Base-by-base conservation (phyloP, 75 land plant species). In the Picea glauca region DNA sequence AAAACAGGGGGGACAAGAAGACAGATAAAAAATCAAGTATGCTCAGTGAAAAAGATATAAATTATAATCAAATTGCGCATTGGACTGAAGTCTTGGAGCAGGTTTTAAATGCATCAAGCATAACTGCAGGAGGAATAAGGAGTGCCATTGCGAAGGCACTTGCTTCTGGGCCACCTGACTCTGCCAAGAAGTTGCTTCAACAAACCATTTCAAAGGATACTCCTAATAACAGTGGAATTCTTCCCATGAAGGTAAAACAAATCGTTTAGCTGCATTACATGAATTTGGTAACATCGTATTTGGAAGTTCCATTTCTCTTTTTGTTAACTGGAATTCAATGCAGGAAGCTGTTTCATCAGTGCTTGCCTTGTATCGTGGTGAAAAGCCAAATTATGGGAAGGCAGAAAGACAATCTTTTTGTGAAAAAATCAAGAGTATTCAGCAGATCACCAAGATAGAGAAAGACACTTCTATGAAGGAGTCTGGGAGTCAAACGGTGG, bases 321-420 rank as follows among this genome's bases (percentile, higher is more conserved):
- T 35, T 68, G 72, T 68, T 20, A 38, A 68, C 33, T 64, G 38
- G 43, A 68, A 68, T 68, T 35, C n/a, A 35, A 38, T 40, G 17
- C 46, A 68, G 72, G 72, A 68, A 33, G 72, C 43, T 38, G 72
- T 68, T 68, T 68, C 72, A 68, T 68, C 72, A 38, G 50, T 68
- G 18, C 72, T 68, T 20, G 50, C 72, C 15, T 15, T 8, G 72
- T 68, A 38, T 68, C 50, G 9, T 5, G 50, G 9, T 68, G 72
- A 38, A 68, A 38, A 38, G 46, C 18, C 18, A 35, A 43, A 8
- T 38, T 18, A 68, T 17, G 38, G 40, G 72, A 17, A 68, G 6
- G 20, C 9, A 35, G 72, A 68, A 68, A 68, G 21, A 38, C 21
- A 68, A 5, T 40, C 35, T 6, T 7, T 68, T n/a, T 12, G 21